Evolutionary conservation across 2,329 filamentous ascomycete species (phyloP), one percentile per base, ranked within the genome.

Genomic region (Plenodomus tracheiphilus): DNA sequence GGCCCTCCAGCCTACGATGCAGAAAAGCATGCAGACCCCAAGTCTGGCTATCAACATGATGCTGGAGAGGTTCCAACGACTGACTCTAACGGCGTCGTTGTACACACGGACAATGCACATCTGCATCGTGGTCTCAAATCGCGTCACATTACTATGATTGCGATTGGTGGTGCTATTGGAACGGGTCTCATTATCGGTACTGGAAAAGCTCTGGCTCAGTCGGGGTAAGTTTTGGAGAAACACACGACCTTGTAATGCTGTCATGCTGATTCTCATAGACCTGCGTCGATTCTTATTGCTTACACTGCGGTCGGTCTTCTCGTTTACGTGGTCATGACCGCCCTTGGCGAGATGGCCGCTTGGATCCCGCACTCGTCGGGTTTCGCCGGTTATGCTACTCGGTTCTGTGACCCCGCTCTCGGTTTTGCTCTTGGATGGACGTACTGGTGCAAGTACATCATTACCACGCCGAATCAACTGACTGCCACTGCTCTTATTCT

Each of bases 401-500:
- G 89, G 40, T 94, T 91, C 75, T 87, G 85, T 64, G 88, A 94
- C 61, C 88, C 88, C 44, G 87, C 88, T 51, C 81, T 94, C 20
- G 89, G 89, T 46, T 94, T 94, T 69, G 82, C 87, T 47, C 80
- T 92, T 11, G 88, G 88, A 30, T 92, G 70, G 70, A 70, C 68
- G 2, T 77, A 76, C 59, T 89, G 84, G 81, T 70, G 62, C 74
- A 92, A 83, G 68, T 94, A 94, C 70, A 89, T 94, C 68, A 92
- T 95, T 63, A 82, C 89, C 41, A 91, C 88, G 1, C 89, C 91
- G 1, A 94, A 94, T 65, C 89, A 95, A 69, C 77, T 95, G 34
- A 94, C 89, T 1, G 90, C 90, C 21, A 84, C 82, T n/a, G 83
- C 88, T 4, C 74, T 95, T 32, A 87, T 93, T 48, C 87, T 95